Conservation (phyloP, 1,284 basidiomycete genomes). For the Mycosarcoma mackinlayi region DNA sequence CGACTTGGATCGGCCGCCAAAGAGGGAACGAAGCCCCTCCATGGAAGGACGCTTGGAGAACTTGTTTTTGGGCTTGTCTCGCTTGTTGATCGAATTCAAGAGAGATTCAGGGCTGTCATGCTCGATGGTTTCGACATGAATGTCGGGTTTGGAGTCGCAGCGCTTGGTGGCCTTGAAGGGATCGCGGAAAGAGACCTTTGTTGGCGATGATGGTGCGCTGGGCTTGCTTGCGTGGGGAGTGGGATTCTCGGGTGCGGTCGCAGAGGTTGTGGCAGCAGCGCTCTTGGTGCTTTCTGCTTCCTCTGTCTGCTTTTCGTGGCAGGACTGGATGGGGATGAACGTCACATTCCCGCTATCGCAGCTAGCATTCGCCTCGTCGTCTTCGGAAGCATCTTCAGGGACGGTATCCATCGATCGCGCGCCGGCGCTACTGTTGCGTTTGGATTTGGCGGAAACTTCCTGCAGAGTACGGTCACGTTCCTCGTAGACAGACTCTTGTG, state of each 20-base stretch:
- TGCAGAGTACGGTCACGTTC: conserved; percentile 21
- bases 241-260: not conserved
- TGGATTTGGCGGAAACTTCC: not conserved
- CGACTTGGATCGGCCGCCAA: conserved; percentile 17
- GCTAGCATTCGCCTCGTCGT: not conserved
- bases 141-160: conserved; percentile 7
- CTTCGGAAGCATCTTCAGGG: conserved; percentile 18
- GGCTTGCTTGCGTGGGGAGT: not conserved
- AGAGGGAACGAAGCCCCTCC: conserved; percentile 26
- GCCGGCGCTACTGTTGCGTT: conserved; percentile 10
- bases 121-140: conserved; percentile 20
- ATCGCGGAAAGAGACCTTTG: conserved; percentile 22
- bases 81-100: not conserved
- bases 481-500: conserved; percentile 24
- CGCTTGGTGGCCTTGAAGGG: conserved; percentile 12
- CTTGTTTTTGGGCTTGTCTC: conserved; percentile 4
- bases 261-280: not conserved
- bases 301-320: not conserved
- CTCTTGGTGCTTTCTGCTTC: conserved; percentile 3
- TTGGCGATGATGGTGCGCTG: conserved; percentile 5
- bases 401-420: conserved; percentile 26
- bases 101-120: conserved; percentile 19
- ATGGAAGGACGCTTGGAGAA: conserved; percentile 19
- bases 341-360: conserved; percentile 6
- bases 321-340: conserved; percentile 15